Base-by-base conservation (phyloP, 163 green algal genomes). In the Coccomyxa subellipsoidea region DNA sequence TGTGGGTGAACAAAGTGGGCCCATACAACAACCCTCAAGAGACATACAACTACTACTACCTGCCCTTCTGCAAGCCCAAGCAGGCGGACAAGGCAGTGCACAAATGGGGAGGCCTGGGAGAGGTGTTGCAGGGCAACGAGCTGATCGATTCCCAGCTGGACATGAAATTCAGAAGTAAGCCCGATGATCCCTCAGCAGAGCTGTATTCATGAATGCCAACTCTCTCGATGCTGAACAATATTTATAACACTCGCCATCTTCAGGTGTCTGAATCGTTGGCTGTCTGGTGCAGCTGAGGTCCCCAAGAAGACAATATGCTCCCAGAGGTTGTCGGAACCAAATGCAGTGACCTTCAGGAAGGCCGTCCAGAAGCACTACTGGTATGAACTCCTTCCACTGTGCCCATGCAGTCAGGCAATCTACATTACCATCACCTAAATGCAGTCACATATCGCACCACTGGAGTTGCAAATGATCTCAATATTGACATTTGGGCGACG, bases 1-100 rank as follows among this genome's bases (percentile, higher is more conserved):
- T 96, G 5, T 96, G 92, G 93, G 95, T 97, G 4, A 98, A 98
- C 89, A 98, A 98, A 81, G 94, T 83, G 8, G 93, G 93, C 4
- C 94, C 94, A 0, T 90, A 83, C 79, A 85, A 87, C 53, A 83
- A 88, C 71, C 73, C 66, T 21, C 32, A 72, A 31, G 94, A 98
- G 81, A 98, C 95, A 25, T 98, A 99, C 93, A 99, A 99, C 85
- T 99, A 98, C 79, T 96, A 98, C 87, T 89, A 91, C 81, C 90
- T 99, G 73, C 96, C 96, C 0, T 99, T 97, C 86, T 99, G 96
- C 89, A 94, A 95, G 80, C 88, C 92, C 2, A 70, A 80, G 12
- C 78, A 84, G 0, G 79, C 84, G 0, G 81, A 84, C 29, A 94
- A 93, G 82, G 86, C 90, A 3, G 83, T 92, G 78, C 96, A 97